Percentiles rank a stretch among this genome's conserved stretches.
Evolutionary conservation across 768 basidiomycete genomes (phyloP).

Genomic region (Suillus bovinus): DNA sequence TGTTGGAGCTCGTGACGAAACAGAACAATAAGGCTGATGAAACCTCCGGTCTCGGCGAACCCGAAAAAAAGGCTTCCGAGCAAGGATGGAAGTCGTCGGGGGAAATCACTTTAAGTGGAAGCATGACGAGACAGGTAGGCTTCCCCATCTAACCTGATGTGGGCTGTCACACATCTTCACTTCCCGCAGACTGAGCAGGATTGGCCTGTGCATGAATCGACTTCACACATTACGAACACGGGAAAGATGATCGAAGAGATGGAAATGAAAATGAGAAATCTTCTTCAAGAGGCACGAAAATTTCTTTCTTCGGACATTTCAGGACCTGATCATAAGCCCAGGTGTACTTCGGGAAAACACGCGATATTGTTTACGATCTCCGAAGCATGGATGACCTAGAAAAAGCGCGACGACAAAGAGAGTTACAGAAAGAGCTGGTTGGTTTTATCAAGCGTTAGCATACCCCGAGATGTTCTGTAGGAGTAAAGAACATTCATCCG

Average conservation of each 20-base stretch:
- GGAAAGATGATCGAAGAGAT: slow-evolving; percentile 97
- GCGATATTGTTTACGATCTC: slow-evolving; percentile 91
- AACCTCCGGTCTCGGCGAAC: slow-evolving; percentile 17
- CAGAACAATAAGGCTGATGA: slow-evolving; percentile 35
- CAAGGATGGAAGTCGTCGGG: slow-evolving; percentile 64
- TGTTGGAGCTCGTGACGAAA: slow-evolving; percentile 83
- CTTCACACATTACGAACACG: slow-evolving; percentile 91
- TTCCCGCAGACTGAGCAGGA: slow-evolving; percentile 77
- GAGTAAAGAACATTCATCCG: not conserved
- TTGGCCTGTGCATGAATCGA: slow-evolving; percentile 73
- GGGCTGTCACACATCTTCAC: slow-evolving; percentile 14
- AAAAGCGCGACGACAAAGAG: slow-evolving; percentile 74
- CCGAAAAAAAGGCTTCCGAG: slow-evolving; percentile 39
- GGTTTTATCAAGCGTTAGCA: slow-evolving; percentile 75
- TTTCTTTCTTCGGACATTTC: slow-evolving; percentile 9
- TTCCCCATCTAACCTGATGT: slow-evolving; percentile 10
- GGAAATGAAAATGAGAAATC: slow-evolving; percentile 98
- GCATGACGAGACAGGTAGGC: slow-evolving; percentile 94
- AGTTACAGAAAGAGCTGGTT: slow-evolving; percentile 89
- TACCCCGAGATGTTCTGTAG: slow-evolving; percentile 15
- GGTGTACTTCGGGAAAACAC: slow-evolving; percentile 97
- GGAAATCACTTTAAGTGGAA: slow-evolving; percentile 85
- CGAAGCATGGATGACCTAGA: slow-evolving; percentile 86
- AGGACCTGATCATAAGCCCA: slow-evolving; percentile 30
- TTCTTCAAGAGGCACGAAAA: slow-evolving; percentile 74